Evolutionary conservation across 139 green algal genomes (phyloP).

Genomic region (Chlorella sp.): DNA sequence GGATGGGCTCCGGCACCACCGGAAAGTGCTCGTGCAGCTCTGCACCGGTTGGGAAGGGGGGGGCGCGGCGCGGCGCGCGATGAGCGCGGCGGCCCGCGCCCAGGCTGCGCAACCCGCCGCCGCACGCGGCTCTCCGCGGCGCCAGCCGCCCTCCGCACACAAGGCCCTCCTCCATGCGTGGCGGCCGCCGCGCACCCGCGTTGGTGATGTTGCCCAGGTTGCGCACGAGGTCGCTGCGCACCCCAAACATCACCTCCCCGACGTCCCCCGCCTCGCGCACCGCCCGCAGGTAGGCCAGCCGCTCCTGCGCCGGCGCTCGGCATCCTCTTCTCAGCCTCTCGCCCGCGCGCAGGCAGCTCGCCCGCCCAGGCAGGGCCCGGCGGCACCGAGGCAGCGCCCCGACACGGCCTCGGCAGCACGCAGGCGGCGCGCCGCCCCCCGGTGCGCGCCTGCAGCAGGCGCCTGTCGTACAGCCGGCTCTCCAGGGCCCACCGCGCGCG

Average conservation of each 20-base stretch:
- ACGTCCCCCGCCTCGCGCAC: conserved; percentile 61
- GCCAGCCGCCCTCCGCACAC: not conserved
- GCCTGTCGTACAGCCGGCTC: conserved; percentile 69
- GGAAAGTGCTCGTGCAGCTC: conserved; percentile 66
- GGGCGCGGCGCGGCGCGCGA: not conserved
- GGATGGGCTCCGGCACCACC: conserved; percentile 74
- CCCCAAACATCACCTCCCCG: conserved; percentile 83
- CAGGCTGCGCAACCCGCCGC: not conserved
- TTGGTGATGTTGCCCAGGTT: conserved; percentile 96
- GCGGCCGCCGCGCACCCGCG: no score
- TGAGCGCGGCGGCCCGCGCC: not conserved
- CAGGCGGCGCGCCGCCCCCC: not conserved
- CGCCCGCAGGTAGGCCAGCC: conserved; percentile 59
- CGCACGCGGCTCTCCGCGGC: not conserved
- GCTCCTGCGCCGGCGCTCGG: no score
- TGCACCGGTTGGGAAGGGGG: conserved; percentile 25
- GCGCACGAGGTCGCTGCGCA: conserved; percentile 92
- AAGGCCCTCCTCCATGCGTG: no score
- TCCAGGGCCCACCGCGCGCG: conserved; percentile 23
- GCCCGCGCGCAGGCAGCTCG: not conserved
- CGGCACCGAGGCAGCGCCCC: not conserved
- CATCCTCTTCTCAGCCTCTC: no score
- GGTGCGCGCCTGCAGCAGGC: conserved; percentile 62
- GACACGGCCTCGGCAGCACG: not conserved
- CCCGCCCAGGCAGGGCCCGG: not conserved